Evolutionary conservation across 352 stramenopile genomes (phyloP).

Genomic region (Phytophthora pini): DNA sequence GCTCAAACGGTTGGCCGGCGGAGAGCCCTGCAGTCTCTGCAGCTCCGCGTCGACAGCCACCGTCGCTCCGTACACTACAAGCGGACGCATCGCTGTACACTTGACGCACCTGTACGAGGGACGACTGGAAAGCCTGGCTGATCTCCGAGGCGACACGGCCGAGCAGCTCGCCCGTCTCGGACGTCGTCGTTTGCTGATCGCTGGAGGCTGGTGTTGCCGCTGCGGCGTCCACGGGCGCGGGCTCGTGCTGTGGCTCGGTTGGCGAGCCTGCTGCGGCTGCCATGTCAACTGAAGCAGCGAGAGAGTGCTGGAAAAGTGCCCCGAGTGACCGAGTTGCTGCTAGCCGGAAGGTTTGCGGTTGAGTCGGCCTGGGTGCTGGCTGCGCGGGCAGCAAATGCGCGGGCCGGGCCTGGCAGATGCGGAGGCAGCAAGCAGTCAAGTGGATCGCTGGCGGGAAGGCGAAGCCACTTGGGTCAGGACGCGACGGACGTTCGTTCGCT

Average conservation of each 20-base stretch:
- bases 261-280: constrained; percentile 34
- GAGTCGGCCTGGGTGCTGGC: constrained; percentile 23
- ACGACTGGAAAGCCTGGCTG: constrained; percentile 47
- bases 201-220: constrained; percentile 9
- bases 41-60: background rate
- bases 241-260: constrained; percentile 38
- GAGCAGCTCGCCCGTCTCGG: constrained; percentile 37
- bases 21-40: no score
- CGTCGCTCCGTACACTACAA: background rate
- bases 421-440: constrained; percentile 28
- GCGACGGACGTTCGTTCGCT: constrained; percentile 44
- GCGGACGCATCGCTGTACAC: constrained; percentile 1
- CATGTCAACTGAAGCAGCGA: constrained; percentile 34
- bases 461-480: constrained; percentile 50
- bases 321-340: constrained; percentile 19
- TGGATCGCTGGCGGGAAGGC: constrained; percentile 30
- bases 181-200: constrained; percentile 22
- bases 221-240: constrained; percentile 28
- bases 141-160: constrained; percentile 41
- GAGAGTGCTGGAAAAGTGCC: constrained; percentile 2
- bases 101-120: constrained; percentile 39
- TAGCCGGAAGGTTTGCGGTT: constrained; percentile 21
- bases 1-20: constrained; percentile 9
- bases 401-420: constrained; percentile 25
- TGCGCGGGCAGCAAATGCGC: constrained; percentile 33